Conservation (phyloP, 805 yeast species). For the Gaillardinia entomophila region DNA sequence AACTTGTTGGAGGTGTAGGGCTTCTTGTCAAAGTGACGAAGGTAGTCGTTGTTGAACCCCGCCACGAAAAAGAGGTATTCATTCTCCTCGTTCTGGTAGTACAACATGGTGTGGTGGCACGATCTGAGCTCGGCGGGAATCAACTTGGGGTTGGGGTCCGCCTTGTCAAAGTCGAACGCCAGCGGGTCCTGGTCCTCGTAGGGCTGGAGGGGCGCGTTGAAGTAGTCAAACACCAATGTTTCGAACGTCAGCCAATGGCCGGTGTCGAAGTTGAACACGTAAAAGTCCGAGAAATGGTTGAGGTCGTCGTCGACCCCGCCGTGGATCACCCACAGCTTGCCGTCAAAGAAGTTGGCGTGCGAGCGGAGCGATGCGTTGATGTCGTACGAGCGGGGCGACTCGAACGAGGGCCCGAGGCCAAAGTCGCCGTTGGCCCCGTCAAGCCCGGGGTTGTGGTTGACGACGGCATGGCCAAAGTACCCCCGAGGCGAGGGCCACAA, state of each 20-base stretch:
- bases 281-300: constrained; percentile 28
- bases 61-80: constrained; percentile 34
- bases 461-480: constrained; percentile 28
- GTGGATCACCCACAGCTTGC: constrained; percentile 29
- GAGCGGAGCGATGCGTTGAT: not conserved
- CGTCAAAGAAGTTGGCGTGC: constrained; percentile 11
- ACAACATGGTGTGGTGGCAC: constrained; percentile 35
- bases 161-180: constrained; percentile 15
- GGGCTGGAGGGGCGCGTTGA: constrained; percentile 17
- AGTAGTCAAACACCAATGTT: constrained; percentile 33
- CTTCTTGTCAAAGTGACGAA: constrained; percentile 23
- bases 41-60: constrained; percentile 32
- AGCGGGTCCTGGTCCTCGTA: constrained; percentile 25
- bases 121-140: constrained; percentile 37
- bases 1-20: constrained; percentile 27
- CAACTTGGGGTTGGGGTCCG: constrained; percentile 19
- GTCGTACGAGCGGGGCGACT: not conserved
- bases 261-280: constrained; percentile 24
- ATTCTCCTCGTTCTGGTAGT: constrained; percentile 24
- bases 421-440: too few relatives aligned
- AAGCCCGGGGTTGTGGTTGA: constrained; percentile 13
- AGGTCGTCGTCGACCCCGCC: constrained; percentile 32
- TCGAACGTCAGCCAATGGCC: constrained; percentile 28
- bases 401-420: not conserved
- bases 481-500: constrained; percentile 36